Percentiles rank a stretch among this genome's conserved stretches.
Evolutionary conservation across 192 early-diverging fungal species (phyloP).

Genomic region (Lobosporangium transversale): DNA sequence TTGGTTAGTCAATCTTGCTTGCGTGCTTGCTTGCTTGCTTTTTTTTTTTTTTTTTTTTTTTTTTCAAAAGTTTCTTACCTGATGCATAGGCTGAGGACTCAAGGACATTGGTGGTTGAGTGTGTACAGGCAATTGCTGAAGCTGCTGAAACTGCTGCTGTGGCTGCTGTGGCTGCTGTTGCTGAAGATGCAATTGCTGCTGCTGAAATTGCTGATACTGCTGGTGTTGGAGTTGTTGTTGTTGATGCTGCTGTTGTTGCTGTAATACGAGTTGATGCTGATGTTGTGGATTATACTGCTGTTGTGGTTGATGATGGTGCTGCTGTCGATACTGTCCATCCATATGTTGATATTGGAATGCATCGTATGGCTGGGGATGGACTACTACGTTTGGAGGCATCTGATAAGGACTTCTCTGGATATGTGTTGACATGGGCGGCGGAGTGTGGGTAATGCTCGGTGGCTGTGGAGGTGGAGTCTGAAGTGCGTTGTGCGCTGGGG

Average conservation of each 20-base stretch:
- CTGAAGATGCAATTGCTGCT: conserved; percentile 12
- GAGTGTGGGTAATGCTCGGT: conserved; percentile 25
- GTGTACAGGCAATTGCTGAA: conserved; percentile 18
- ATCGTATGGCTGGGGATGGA: conserved; percentile 34
- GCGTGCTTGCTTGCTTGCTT: too few species aligned
- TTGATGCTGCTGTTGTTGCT: conserved; percentile 37
- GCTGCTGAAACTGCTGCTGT: conserved; percentile 23
- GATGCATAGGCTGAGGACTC: conserved; percentile 21
- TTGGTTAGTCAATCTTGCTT: too few species aligned
- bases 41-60: too few species aligned
- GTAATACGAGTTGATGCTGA: conserved; percentile 27
- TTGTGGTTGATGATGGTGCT: conserved; percentile 35
- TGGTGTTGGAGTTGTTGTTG: conserved; percentile 33
- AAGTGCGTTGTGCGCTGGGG: conserved; percentile 36
- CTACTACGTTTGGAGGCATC: conserved; percentile 40
- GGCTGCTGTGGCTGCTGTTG: conserved; percentile 31
- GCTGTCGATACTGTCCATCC: conserved; percentile 38
- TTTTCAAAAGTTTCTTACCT: too few species aligned
- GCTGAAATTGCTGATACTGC: conserved; percentile 21
- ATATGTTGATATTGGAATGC: conserved; percentile 43
- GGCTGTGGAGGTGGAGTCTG: conserved; percentile 46
- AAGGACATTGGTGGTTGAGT: conserved; percentile 14
- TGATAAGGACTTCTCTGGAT: conserved; percentile 45
- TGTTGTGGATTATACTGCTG: conserved; percentile 24
- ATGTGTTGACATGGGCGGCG: conserved; percentile 17